Conservation (phyloP, 2,329 filamentous ascomycete genomes). For the Cladophialophora exuberans region DNA sequence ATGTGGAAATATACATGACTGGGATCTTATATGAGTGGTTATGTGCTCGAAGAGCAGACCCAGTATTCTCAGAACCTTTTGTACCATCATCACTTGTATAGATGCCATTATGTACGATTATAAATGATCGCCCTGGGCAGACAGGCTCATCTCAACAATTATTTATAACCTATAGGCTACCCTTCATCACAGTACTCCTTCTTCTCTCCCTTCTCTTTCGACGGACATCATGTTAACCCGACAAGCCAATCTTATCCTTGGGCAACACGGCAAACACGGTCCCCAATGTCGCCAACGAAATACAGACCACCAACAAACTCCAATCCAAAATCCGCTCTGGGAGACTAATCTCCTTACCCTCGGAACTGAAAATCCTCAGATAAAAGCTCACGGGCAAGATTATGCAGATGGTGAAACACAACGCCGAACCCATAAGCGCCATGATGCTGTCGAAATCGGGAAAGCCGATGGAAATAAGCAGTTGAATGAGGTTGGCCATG, state of each 20-base stretch:
- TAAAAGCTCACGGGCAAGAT: slow-evolving; percentile 89
- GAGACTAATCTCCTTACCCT: slow-evolving; percentile 68
- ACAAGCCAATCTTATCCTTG: slow-evolving; percentile 67
- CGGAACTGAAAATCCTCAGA: slow-evolving; percentile 79
- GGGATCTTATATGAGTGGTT: background rate
- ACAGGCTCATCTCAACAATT: background rate
- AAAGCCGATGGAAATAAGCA: slow-evolving; percentile 72
- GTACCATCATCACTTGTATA: too few relatives aligned
- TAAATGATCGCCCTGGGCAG: too few relatives aligned
- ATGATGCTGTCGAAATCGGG: slow-evolving; percentile 89
- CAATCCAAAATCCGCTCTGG: slow-evolving; percentile 70
- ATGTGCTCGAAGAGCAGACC: background rate
- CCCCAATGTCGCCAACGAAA: slow-evolving; percentile 71
- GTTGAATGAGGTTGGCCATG: slow-evolving; percentile 69
- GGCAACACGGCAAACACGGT: slow-evolving; percentile 89
- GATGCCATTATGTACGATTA: too few relatives aligned
- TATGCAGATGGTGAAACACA: slow-evolving; percentile 93
- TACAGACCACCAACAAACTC: slow-evolving; percentile 69
- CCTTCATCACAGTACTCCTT: too few relatives aligned
- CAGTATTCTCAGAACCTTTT: too few relatives aligned
- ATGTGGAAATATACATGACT: background rate
- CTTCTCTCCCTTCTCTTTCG: background rate
- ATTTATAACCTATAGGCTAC: too few relatives aligned
- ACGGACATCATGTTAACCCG: slow-evolving; percentile 2
- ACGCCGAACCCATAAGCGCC: slow-evolving; percentile 83